These are phyloP conservation scores for Fraxinus nigra DNA, from an alignment of 305 asterid species.

Conservation along the genomic window DNA sequence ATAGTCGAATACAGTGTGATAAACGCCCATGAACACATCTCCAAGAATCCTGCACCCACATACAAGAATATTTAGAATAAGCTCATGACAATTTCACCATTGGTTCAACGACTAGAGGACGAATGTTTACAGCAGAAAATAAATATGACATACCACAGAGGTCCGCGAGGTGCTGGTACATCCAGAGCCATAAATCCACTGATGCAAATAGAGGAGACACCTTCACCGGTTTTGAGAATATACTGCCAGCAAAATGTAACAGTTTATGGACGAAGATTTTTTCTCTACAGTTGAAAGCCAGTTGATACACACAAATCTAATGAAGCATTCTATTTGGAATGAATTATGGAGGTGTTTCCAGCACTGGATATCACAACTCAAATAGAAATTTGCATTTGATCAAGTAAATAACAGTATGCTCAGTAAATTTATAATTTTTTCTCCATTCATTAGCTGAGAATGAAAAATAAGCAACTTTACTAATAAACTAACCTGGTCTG, in stretches of 20 bases:
- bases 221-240: slow-evolving; percentile 41
- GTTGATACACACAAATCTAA: not conserved
- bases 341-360: not conserved
- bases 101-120: not conserved
- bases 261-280: not conserved
- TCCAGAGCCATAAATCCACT: slow-evolving; percentile 54
- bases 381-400: not conserved
- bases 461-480: not conserved
- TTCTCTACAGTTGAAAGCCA: not conserved
- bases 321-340: not conserved
- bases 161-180: slow-evolving; percentile 50
- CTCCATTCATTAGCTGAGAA: not conserved
- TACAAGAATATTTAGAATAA: not conserved
- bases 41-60: slow-evolving; percentile 77
- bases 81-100: not conserved
- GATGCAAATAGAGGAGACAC: slow-evolving; percentile 35
- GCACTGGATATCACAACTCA: not conserved
- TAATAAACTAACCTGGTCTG: slow-evolving; percentile 65
- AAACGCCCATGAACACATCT: slow-evolving; percentile 90
- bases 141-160: slow-evolving; percentile 40
- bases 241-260: slow-evolving; percentile 33
- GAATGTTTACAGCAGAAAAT: not conserved
- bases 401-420: not conserved
- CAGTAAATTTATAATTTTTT: not conserved
- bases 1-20: slow-evolving; percentile 83